Evolutionary conservation across 1,139 yeast genomes (phyloP), one percentile per base, ranked within the genome.

Genomic region (Geotrichum reessii): DNA sequence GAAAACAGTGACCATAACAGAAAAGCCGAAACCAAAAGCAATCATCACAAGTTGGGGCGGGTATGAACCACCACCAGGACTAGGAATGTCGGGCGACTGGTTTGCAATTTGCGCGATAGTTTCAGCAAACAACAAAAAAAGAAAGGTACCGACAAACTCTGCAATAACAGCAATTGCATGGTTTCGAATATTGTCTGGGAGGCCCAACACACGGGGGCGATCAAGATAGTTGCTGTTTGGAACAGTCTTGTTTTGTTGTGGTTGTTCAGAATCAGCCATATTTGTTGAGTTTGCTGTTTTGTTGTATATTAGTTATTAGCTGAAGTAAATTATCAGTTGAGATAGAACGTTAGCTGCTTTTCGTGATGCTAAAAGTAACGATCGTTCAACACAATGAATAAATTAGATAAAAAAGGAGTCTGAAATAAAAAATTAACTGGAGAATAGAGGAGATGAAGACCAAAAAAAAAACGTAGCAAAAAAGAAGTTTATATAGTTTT

Each of bases 71-170:
- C 67, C 63, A 33, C 71, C 66, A 25, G 67, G 62, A 12, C 64
- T 63, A 52, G 76, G 74, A 62, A 81, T 76, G 54, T 73, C 70
- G 25, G 80, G 81, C 66, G 80, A 86, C 66, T 82, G 84, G 76
- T 88, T 88, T 64, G 96, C 95, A 71, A 85, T 84, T 72, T 87
- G 90, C 51, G 95, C 95, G 78, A 89, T 87, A 57, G 87, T 80
- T 66, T 82, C 87, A 9, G 96, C 96, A 64, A 85, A 80, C 85
- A 91, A 85, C 65, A 90, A 77, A 75, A 90, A 90, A 73, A 87
- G 78, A 69, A 87, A 89, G 44, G 97, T 90, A 67, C 97, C 97
- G 67, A 84, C 81, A 72, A 89, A 87, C 74, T 89, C 96, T 71
- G 84, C 86, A 62, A 78, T 71, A 33, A 77, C 74, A 17, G 85